Evolutionary conservation across 805 yeast genomes (phyloP), one percentile per base, ranked within the genome.

Genomic region (Pichia membranifaciens): DNA sequence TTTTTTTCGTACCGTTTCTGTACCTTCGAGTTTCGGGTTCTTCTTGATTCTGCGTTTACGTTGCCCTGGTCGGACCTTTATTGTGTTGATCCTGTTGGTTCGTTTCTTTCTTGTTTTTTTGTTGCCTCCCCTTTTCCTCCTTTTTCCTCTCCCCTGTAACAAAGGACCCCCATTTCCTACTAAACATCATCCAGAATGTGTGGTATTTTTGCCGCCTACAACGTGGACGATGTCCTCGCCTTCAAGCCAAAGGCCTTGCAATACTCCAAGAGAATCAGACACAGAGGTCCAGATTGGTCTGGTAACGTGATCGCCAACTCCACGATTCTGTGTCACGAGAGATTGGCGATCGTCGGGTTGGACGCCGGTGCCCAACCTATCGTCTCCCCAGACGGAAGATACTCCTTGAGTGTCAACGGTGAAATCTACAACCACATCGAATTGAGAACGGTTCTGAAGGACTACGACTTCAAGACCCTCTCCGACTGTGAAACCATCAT

Each of bases 201-300:
- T 83, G 99, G 99, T 72, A 93, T 93, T 62, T 93, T 87, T 65
- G 97, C 97, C 53, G 89, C 95, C 43, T 87, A 77, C 70, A 82
- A 75, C 69, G 91, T 87, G 63, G 84, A 82, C 38, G 85, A 88
- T 55, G 83, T 86, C 51, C 82, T 83, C 58, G 71, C 74, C 47
- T 93, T 86, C 77, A 91, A 90, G 70, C 78, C 82, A 53, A 82
- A 82, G 64, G 98, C 98, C 39, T 75, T 93, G 53, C 95, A 87
- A 67, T 76, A 87, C 66, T 78, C 98, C 53, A 91, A 88, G 70
- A 80, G 90, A 71, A 84, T 91, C 67, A 83, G 99, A 73, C 99
- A 93, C 71, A 84, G 99, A 71, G 99, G 99, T 62, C 99, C 99
- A 57, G 99, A 93, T 71, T 93, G 99, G 99, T 78, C 89, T 34